A percentile compares a stretch with the other conserved stretches of the same genome.
phyloP scores from a whole-genome alignment of 768 basidiomycete species.

The Psilocybe azurescens region DNA sequence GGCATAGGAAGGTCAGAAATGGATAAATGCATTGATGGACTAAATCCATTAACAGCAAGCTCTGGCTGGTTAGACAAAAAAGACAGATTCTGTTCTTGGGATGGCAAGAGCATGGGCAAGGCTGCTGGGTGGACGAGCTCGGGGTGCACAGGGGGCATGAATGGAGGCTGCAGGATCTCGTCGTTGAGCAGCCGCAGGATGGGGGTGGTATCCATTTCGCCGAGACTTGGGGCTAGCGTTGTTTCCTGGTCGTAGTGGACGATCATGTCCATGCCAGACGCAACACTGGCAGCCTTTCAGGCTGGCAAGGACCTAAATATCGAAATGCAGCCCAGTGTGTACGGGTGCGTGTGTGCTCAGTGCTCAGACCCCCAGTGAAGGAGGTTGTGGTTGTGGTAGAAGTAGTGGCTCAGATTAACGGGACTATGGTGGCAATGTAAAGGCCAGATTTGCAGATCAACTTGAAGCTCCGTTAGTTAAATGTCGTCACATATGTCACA shows the following conservation, averaged over 20 bases:
- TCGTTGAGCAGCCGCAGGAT: constrained; percentile 16
- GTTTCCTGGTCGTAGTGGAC: constrained; percentile 38
- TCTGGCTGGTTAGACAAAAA: constrained; percentile 37
- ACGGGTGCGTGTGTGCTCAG: neutral
- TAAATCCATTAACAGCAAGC: constrained; percentile 8
- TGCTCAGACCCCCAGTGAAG: neutral
- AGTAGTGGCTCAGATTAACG: constrained; percentile 10
- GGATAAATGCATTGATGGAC: constrained; percentile 41
- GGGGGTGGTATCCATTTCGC: constrained; percentile 27
- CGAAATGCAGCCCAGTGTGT: neutral
- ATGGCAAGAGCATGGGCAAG: constrained; percentile 22
- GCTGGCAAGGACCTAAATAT: constrained; percentile 21
- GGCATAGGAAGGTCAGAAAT: constrained; percentile 41
- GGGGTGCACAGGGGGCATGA: constrained; percentile 26
- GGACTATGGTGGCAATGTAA: constrained; percentile 17
- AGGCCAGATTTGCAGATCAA: constrained; percentile 24
- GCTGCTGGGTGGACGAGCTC: constrained; percentile 25
- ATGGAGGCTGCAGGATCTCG: constrained; percentile 19
- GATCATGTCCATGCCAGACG: constrained; percentile 26
- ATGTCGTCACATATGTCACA: constrained; percentile 29
- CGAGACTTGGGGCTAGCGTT: constrained; percentile 29
- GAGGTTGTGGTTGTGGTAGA: constrained; percentile 22
- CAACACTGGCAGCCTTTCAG: neutral
- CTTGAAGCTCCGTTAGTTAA: constrained; percentile 15
- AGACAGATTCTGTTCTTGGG: constrained; percentile 35